These are phyloP conservation scores for Hanseniaspora gamundiae DNA, from an alignment of 1,139 yeast species.

Conservation along the genomic window DNA sequence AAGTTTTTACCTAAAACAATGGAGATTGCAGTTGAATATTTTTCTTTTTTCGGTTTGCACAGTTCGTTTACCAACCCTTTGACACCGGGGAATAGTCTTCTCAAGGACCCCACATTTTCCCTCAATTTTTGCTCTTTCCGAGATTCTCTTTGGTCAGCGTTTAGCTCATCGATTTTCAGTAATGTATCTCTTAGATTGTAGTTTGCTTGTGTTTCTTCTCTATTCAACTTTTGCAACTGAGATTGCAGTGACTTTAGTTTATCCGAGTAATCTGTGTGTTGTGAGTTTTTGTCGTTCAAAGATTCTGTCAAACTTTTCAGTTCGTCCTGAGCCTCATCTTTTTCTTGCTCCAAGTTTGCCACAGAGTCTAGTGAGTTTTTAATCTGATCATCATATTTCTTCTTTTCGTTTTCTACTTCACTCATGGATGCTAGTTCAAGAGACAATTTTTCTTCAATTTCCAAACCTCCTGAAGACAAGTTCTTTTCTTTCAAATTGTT, in stretches of 20 bases:
- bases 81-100: constrained; percentile 68
- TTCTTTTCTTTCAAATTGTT: constrained; percentile 46
- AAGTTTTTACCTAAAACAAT: constrained; percentile 69
- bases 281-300: constrained; percentile 33
- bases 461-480: constrained; percentile 45
- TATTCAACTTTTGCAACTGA: constrained; percentile 25
- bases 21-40: constrained; percentile 65
- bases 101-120: constrained; percentile 59
- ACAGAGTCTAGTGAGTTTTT: not conserved
- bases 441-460: constrained; percentile 32
- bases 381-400: constrained; percentile 22
- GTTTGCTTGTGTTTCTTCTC: constrained; percentile 37
- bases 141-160: constrained; percentile 67
- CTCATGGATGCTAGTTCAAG: not conserved
- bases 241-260: constrained; percentile 23
- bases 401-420: constrained; percentile 30
- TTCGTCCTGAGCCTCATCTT: constrained; percentile 32
- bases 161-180: constrained; percentile 53
- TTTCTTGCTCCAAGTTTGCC: constrained; percentile 24
- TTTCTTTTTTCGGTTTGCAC: constrained; percentile 66
- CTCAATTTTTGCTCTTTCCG: constrained; percentile 54
- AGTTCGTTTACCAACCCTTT: constrained; percentile 71
- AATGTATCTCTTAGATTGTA: constrained; percentile 54
- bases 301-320: constrained; percentile 28
- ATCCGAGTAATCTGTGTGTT: constrained; percentile 32